A percentile compares a stretch with the other conserved stretches of the same genome.
These are phyloP conservation scores for Skeletonema costatum DNA, from an alignment of 108 stramenopile species.

Conservation along the genomic window DNA sequence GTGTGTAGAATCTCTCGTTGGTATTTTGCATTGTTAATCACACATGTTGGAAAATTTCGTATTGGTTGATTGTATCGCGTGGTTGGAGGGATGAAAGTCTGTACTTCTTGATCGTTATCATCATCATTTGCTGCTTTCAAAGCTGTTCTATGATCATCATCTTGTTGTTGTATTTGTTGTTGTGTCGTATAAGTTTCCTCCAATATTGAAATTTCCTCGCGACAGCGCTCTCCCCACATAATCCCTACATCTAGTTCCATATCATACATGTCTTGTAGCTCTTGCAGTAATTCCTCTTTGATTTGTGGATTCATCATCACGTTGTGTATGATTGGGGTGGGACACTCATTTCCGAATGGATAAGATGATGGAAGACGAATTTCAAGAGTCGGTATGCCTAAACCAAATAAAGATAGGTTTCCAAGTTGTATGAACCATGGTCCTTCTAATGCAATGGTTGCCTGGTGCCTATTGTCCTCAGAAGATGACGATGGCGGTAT, in stretches of 20 bases:
- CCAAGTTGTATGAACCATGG: conserved; percentile 6
- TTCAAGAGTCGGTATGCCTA: conserved; percentile 35
- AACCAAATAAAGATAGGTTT: not conserved
- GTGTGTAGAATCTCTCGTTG: conserved; percentile 47
- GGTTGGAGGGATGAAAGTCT: conserved; percentile 44
- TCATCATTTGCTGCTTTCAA: not conserved
- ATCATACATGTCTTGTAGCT: conserved; percentile 52
- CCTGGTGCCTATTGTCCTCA: too few species aligned
- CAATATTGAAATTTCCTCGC: conserved; percentile 20
- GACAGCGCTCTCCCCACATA: conserved; percentile 65
- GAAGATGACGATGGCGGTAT: not conserved
- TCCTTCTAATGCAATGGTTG: not conserved
- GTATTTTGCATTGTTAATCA: conserved; percentile 47
- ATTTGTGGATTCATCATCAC: conserved; percentile 35
- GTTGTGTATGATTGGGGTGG: conserved; percentile 40
- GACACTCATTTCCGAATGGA: conserved; percentile 35
- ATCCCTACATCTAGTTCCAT: conserved; percentile 53
- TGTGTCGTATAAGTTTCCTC: not conserved
- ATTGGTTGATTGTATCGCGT: conserved; percentile 48
- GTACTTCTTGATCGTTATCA: conserved; percentile 4
- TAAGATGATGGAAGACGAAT: conserved; percentile 41
- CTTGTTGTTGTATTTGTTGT: not conserved
- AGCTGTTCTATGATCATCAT: not conserved
- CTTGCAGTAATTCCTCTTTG: conserved; percentile 24
- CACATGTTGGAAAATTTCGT: conserved; percentile 40